These are phyloP conservation scores for Baeospora myosura DNA, from an alignment of 1,284 basidiomycete genomes.

Conservation along the genomic window DNA sequence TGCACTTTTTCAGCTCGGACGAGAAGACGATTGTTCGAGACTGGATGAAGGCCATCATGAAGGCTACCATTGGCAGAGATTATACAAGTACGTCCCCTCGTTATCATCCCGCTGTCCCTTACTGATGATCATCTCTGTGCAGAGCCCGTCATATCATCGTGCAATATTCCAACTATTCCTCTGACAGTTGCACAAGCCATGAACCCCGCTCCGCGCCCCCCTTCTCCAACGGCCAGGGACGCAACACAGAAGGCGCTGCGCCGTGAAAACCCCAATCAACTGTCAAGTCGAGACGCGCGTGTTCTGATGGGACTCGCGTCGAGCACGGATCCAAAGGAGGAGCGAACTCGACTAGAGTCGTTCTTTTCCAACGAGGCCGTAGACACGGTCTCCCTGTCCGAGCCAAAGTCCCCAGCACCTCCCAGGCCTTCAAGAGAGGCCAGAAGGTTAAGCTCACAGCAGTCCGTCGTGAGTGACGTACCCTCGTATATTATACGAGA, in stretches of 20 bases:
- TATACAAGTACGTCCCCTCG: slow-evolving; percentile 62
- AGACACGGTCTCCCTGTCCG: too few species aligned
- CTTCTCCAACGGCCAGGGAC: slow-evolving; percentile 82
- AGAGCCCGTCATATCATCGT: slow-evolving; percentile 94
- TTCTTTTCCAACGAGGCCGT: slow-evolving; percentile 44
- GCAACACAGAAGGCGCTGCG: slow-evolving; percentile 86
- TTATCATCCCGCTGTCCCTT: background rate
- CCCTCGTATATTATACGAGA: background rate
- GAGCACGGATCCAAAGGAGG: slow-evolving; percentile 32
- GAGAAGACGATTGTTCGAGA: slow-evolving; percentile 81
- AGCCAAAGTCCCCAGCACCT: slow-evolving; percentile 30
- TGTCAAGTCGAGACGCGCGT: slow-evolving; percentile 81
- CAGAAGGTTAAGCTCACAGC: slow-evolving; percentile 35
- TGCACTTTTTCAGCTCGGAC: slow-evolving; percentile 88
- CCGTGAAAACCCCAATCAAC: slow-evolving; percentile 83
- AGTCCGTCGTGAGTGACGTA: slow-evolving; percentile 13
- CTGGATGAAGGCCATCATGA: slow-evolving; percentile 99
- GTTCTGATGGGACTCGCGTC: slow-evolving; percentile 65
- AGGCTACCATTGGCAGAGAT: slow-evolving; percentile 92
- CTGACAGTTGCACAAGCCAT: slow-evolving; percentile 92
- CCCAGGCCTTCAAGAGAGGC: slow-evolving; percentile 58
- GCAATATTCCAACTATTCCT: slow-evolving; percentile 95
- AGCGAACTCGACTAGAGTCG: slow-evolving; percentile 42
- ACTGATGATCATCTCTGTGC: slow-evolving; percentile 10
- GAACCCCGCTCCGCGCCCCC: slow-evolving; percentile 91